Percentiles rank a stretch among this genome's conserved stretches.
These are phyloP conservation scores for Candida bentonensis DNA, from an alignment of 805 yeast species.

Conservation along the genomic window DNA sequence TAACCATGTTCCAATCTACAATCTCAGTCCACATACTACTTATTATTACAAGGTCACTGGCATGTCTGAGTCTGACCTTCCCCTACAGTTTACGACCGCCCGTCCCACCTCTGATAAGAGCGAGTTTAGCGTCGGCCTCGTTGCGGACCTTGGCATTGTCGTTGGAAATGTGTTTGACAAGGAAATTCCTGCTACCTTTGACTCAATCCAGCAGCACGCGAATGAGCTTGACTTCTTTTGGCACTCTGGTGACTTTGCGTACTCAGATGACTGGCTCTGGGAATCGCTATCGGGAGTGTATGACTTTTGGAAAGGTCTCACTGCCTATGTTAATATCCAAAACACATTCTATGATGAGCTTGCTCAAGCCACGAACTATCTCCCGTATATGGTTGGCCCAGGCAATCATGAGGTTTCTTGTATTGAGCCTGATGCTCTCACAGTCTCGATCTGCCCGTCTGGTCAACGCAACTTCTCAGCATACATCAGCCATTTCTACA, in stretches of 20 bases:
- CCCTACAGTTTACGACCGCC: slow-evolving; percentile 6
- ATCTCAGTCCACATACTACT: slow-evolving; percentile 14
- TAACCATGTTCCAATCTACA: slow-evolving; percentile 16
- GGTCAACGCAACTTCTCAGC: slow-evolving; percentile 19
- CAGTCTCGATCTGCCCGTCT: slow-evolving; percentile 8
- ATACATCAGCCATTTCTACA: slow-evolving; percentile 16
- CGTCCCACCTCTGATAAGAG: slow-evolving; percentile 1
- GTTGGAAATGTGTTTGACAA: slow-evolving; percentile 3
- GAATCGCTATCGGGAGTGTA: slow-evolving; percentile 6
- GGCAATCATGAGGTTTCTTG: slow-evolving; percentile 17
- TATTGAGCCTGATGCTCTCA: slow-evolving; percentile 5
- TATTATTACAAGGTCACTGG: slow-evolving; percentile 17
- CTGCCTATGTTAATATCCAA: slow-evolving; percentile 12
- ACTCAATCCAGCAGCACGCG: slow-evolving; percentile 8
- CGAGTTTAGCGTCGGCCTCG: not conserved
- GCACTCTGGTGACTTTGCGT: slow-evolving; percentile 21
- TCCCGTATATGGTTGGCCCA: slow-evolving; percentile 16
- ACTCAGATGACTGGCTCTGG: slow-evolving; percentile 19
- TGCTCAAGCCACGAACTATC: slow-evolving; percentile 9
- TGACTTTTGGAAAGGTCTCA: slow-evolving; percentile 8
- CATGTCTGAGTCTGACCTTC: slow-evolving; percentile 3
- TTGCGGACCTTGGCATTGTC: slow-evolving; percentile 5
- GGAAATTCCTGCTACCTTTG: slow-evolving; percentile 9
- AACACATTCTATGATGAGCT: slow-evolving; percentile 14
- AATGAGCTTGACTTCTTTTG: slow-evolving; percentile 14